phyloP scores from a whole-genome alignment of 2,329 filamentous ascomycete species.

The Exophiala xenobiotica region DNA sequence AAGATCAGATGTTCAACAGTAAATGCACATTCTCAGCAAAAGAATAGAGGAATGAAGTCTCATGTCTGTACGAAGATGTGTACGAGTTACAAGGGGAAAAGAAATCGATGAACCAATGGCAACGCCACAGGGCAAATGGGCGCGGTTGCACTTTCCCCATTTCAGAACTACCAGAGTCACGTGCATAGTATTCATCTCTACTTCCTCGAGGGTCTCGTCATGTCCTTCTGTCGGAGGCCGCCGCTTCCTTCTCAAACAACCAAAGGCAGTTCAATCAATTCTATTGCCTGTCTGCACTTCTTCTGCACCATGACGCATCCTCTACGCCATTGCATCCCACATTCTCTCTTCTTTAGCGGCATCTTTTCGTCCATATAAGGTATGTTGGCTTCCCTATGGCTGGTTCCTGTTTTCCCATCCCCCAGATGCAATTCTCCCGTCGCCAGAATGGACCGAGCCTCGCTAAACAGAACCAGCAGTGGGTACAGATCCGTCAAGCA shows the following conservation, averaged over 20 bases:
- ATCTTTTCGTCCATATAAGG: slow-evolving; percentile 21
- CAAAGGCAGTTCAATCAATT: slow-evolving; percentile 18
- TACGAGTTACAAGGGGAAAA: not conserved
- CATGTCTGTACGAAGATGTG: not conserved
- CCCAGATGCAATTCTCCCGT: not conserved
- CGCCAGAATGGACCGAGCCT: slow-evolving; percentile 10
- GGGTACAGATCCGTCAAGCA: slow-evolving; percentile 22
- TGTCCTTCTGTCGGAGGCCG: slow-evolving; percentile 28
- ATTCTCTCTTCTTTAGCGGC: slow-evolving; percentile 6
- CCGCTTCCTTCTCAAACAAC: slow-evolving; percentile 16
- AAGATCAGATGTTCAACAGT: not conserved
- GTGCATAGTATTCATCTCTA: too few species aligned
- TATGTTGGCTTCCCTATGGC: slow-evolving; percentile 1
- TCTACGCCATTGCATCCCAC: slow-evolving; percentile 5
- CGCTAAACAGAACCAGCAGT: slow-evolving; percentile 19
- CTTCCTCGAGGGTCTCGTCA: too few species aligned
- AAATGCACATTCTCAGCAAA: not conserved
- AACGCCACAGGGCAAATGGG: not conserved
- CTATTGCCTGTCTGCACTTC: slow-evolving; percentile 18
- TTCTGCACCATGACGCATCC: slow-evolving; percentile 20
- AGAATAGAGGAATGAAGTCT: not conserved
- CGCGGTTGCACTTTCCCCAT: slow-evolving; percentile 21
- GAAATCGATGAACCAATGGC: too few species aligned
- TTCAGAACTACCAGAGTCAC: too few species aligned
- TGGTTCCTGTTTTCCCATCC: not conserved